Evolutionary conservation across 768 basidiomycete genomes (phyloP).

Genomic region (Podaxis sp.): DNA sequence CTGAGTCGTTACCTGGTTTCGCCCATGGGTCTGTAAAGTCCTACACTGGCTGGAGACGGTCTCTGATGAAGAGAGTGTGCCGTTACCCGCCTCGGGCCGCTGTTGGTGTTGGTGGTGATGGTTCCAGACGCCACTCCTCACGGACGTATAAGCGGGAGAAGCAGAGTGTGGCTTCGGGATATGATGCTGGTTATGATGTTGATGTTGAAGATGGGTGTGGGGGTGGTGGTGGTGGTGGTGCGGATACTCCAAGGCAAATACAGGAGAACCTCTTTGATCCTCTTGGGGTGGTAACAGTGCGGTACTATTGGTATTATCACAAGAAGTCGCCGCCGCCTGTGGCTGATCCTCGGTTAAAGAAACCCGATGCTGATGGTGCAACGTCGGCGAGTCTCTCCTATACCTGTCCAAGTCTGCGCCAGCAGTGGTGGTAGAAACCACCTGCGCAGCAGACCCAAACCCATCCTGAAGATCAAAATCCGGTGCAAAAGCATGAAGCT

Average conservation of each 20-base stretch:
- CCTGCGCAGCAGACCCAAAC: constrained; percentile 12
- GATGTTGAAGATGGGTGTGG: not conserved
- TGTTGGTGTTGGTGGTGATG: not conserved
- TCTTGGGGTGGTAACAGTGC: not conserved
- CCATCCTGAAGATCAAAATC: constrained; percentile 30
- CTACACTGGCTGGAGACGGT: too few relatives aligned
- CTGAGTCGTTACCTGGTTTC: not conserved
- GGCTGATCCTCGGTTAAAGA: constrained; percentile 1
- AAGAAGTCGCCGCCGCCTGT: not conserved
- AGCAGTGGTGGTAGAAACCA: not conserved
- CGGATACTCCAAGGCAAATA: not conserved
- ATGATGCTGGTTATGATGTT: not conserved
- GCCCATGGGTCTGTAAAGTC: not conserved
- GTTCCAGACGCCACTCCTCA: not conserved
- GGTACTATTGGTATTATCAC: not conserved
- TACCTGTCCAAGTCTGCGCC: not conserved
- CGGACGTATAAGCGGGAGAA: not conserved
- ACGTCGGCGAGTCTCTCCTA: not conserved
- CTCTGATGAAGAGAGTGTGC: constrained; percentile 18
- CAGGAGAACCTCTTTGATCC: not conserved
- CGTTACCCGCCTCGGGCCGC: constrained; percentile 78
- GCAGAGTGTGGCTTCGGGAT: not conserved
- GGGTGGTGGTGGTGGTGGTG: not conserved
- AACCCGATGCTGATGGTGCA: not conserved
- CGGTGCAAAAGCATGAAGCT: constrained; percentile 34